Conservation (phyloP, 768 basidiomycete genomes). For the Clathrus columnatus region DNA sequence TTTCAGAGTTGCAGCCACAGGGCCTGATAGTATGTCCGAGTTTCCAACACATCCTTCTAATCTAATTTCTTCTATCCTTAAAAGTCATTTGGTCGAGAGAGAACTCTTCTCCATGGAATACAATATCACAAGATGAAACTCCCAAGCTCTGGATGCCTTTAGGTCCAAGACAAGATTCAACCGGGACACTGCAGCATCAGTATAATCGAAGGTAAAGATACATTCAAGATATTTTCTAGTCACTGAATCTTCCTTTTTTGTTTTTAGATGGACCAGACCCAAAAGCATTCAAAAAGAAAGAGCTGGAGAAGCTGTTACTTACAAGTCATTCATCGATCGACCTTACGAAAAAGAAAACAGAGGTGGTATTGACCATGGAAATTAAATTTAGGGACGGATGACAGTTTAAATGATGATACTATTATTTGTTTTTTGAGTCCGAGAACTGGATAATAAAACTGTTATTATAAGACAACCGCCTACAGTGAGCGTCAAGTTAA, state of each 20-base stretch:
- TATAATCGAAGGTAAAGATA: neutral
- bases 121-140: constrained; percentile 63
- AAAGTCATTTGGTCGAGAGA: constrained; percentile 51
- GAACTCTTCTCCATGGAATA: constrained; percentile 85
- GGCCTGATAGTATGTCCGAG: constrained; percentile 27
- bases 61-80: neutral
- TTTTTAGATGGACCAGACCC: neutral
- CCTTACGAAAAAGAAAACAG: no score
- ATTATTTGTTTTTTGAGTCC: no score
- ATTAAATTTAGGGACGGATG: neutral
- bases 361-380: neutral
- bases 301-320: neutral
- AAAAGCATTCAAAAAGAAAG: neutral
- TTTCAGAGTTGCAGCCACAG: constrained; percentile 48
- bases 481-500: no score
- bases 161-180: neutral
- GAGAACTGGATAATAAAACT: no score
- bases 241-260: neutral
- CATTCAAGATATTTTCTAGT: no score
- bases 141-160: constrained; percentile 43
- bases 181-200: neutral
- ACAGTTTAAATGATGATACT: no score
- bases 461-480: no score
- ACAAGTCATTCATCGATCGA: neutral
- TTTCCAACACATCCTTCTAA: neutral